Percentiles rank a stretch among this genome's conserved stretches.
phyloP scores from a whole-genome alignment of 2,329 filamentous ascomycete species.

The Aspergillus pseudoglaucus region DNA sequence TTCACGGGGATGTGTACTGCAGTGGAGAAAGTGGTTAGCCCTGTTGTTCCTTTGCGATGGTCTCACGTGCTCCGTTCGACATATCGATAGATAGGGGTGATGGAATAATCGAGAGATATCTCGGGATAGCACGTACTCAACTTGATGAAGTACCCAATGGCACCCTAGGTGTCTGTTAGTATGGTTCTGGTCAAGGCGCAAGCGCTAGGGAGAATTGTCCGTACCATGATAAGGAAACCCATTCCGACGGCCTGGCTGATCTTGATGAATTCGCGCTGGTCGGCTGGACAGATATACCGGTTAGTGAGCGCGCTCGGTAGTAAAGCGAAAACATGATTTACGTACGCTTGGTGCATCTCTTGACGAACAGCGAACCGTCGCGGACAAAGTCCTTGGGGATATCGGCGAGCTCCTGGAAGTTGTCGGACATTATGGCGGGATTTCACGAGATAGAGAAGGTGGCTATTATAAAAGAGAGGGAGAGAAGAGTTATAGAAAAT shows the following conservation, averaged over 20 bases:
- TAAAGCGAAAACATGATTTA: conserved; percentile 5
- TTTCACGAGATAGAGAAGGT: not conserved
- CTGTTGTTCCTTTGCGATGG: not conserved
- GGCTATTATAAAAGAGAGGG: not conserved
- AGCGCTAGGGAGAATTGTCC: not conserved
- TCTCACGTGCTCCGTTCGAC: not conserved
- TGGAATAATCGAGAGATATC: not conserved
- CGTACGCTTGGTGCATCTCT: conserved; percentile 45
- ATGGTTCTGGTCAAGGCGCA: not conserved
- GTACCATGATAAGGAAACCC: conserved; percentile 53
- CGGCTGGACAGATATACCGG: conserved; percentile 36
- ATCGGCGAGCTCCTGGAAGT: conserved; percentile 56
- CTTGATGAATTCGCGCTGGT: conserved; percentile 55
- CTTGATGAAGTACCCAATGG: conserved; percentile 56
- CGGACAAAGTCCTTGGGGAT: conserved; percentile 50
- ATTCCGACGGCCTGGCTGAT: conserved; percentile 56
- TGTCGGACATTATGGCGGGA: conserved; percentile 44
- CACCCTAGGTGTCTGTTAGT: conserved; percentile 29
- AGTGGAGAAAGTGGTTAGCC: conserved; percentile 11
- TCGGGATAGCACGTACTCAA: conserved; percentile 41
- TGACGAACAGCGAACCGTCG: conserved; percentile 44
- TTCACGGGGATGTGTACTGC: conserved; percentile 47
- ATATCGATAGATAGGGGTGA: not conserved
- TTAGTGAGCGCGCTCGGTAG: not conserved
- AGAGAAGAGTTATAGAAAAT: not conserved